Percentiles rank a stretch among this genome's conserved stretches.
Evolutionary conservation across 129 eudicot genomes (phyloP).

Genomic region (Centrapalus pauciflorus): DNA sequence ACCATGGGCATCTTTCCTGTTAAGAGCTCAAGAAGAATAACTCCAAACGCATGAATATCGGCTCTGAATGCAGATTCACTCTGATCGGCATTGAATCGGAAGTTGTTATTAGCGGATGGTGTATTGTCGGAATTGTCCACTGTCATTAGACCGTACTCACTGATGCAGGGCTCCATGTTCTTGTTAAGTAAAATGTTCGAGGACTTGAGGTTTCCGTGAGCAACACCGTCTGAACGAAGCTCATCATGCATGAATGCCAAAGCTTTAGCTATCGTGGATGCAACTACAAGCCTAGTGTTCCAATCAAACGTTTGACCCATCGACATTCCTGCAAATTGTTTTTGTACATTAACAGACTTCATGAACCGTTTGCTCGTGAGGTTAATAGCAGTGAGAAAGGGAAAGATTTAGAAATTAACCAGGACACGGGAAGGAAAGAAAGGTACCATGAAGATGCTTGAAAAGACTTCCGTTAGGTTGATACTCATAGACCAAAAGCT

Average conservation of each 20-base stretch:
- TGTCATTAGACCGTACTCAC: constrained; percentile 63
- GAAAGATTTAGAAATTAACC: too few species aligned
- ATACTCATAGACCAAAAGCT: constrained; percentile 79
- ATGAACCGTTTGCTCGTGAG: too few species aligned
- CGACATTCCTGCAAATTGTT: constrained; percentile 35
- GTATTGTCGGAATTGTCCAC: constrained; percentile 32
- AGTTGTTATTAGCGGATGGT: constrained; percentile 4
- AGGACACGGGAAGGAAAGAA: neutral
- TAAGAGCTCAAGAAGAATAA: constrained; percentile 61
- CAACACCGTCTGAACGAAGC: constrained; percentile 38
- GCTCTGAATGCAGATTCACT: constrained; percentile 33
- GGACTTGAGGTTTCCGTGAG: constrained; percentile 81
- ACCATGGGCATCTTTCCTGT: constrained; percentile 61
- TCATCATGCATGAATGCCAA: constrained; percentile 66
- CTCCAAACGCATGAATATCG: constrained; percentile 54
- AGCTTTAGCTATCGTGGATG: constrained; percentile 50
- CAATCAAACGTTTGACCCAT: constrained; percentile 50
- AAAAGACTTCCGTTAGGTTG: constrained; percentile 75
- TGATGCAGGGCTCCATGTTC: constrained; percentile 68
- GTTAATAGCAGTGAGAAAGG: too few species aligned
- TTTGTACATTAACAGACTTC: neutral
- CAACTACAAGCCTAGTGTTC: constrained; percentile 52
- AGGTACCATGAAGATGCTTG: constrained; percentile 56
- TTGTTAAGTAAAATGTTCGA: constrained; percentile 62
- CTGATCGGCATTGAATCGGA: constrained; percentile 21